A percentile compares a stretch with the other conserved stretches of the same genome.
Evolutionary conservation across 768 basidiomycete genomes (phyloP).

Genomic region (Lyophyllum decastes): DNA sequence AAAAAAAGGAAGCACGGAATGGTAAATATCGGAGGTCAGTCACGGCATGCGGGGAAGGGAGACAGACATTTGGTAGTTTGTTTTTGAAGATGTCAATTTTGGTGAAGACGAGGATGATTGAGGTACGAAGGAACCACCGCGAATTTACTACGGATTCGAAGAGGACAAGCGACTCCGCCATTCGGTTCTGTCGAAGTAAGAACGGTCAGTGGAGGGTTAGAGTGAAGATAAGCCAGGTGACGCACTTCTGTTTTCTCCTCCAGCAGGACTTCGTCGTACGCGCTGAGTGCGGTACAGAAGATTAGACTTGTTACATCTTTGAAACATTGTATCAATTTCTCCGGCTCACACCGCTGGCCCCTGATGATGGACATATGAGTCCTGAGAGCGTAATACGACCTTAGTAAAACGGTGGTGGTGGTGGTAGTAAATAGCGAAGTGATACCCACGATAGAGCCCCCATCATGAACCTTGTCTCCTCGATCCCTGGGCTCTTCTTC

Average conservation of each 20-base stretch:
- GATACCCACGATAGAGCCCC: constrained; percentile 59
- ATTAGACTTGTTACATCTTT: constrained; percentile 47
- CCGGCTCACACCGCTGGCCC: constrained; percentile 76
- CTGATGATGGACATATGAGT: constrained; percentile 64
- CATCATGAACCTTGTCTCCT: constrained; percentile 81
- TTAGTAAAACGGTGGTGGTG: too few species aligned
- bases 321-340: constrained; percentile 73
- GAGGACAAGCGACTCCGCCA: constrained; percentile 88
- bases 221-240: constrained; percentile 2
- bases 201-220: background rate
- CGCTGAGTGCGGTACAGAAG: constrained; percentile 70
- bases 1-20: too few species aligned
- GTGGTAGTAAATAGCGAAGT: background rate
- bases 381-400: background rate
- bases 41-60: background rate
- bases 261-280: constrained; percentile 73
- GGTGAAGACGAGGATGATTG: constrained; percentile 89
- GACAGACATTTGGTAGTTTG: constrained; percentile 65
- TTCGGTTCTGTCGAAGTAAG: constrained; percentile 66
- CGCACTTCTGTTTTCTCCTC: constrained; percentile 68
- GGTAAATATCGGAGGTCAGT: too few species aligned
- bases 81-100: constrained; percentile 93
- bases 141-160: constrained; percentile 94
- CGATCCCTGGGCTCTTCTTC: constrained; percentile 88
- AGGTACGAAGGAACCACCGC: constrained; percentile 89